Percentiles rank a stretch among this genome's conserved stretches.
Conservation (phyloP, 2,329 filamentous ascomycete genomes). For the Rutstroemia sp. region DNA sequence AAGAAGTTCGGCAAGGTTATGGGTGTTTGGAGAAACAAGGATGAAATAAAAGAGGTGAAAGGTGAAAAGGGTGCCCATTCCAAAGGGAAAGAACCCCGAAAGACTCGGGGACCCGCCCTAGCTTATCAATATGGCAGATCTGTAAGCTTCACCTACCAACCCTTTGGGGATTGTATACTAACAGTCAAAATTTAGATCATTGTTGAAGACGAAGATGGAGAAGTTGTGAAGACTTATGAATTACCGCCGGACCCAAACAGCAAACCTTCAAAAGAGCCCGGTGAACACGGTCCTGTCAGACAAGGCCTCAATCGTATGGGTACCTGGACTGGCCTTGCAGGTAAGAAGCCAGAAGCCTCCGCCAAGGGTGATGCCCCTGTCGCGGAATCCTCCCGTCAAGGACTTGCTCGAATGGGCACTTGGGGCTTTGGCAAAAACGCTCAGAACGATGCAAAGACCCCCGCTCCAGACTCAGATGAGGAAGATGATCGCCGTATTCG, state of each 20-base stretch:
- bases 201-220: conserved; percentile 78
- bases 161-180: conserved; percentile 6
- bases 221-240: conserved; percentile 80
- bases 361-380: not conserved
- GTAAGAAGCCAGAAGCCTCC: conserved; percentile 10
- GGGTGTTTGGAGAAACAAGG: conserved; percentile 29
- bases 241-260: conserved; percentile 42
- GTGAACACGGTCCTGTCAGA: conserved; percentile 14
- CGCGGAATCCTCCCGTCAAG: conserved; percentile 18
- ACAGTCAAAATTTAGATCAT: conserved; percentile 53
- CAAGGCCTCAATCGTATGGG: conserved; percentile 24
- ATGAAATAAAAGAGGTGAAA: conserved; percentile 29
- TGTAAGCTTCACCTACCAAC: conserved; percentile 34
- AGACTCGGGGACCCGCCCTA: conserved; percentile 63
- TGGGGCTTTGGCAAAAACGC: conserved; percentile 24
- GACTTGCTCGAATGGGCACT: conserved; percentile 21
- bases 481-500: conserved; percentile 65
- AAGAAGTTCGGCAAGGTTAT: conserved; percentile 27
- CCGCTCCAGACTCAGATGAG: conserved; percentile 37
- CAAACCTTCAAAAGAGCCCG: conserved; percentile 9
- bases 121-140: conserved; percentile 83
- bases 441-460: conserved; percentile 10
- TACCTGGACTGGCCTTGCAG: conserved; percentile 22
- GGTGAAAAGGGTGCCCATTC: conserved; percentile 25
- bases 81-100: conserved; percentile 33